phyloP scores from a whole-genome alignment of 169 alveolate species.

The Cryptosporidium sp. region DNA sequence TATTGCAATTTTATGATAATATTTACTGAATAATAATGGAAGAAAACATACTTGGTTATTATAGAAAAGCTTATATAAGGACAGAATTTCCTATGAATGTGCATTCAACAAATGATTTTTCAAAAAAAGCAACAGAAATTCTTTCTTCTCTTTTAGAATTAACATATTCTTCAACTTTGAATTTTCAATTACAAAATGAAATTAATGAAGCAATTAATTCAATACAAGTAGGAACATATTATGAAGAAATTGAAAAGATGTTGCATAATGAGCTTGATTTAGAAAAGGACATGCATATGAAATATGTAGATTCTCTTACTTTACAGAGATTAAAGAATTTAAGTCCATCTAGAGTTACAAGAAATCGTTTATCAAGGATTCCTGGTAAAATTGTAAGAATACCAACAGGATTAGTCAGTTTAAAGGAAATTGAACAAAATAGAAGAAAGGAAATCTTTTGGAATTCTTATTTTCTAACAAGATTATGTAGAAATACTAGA shows the following conservation, averaged over 20 bases:
- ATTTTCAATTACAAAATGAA: neutral
- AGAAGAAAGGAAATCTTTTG: conserved; percentile 11
- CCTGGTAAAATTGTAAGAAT: conserved; percentile 44
- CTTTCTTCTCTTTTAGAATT: conserved; percentile 6
- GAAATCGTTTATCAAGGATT: conserved; percentile 45
- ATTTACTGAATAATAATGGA: neutral
- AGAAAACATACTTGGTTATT: neutral
- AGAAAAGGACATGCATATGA: conserved; percentile 21
- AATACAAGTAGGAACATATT: conserved; percentile 6
- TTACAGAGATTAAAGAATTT: conserved; percentile 15
- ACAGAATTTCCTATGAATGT: conserved; percentile 33
- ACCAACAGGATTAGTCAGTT: conserved; percentile 8
- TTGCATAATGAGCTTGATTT: neutral
- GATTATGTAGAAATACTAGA: conserved; percentile 14
- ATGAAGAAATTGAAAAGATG: conserved; percentile 33
- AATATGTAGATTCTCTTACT: conserved; percentile 8
- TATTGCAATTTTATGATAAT: too few species aligned
- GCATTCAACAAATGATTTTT: neutral
- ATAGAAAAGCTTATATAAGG: conserved; percentile 14
- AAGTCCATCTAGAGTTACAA: conserved; percentile 26
- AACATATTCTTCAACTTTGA: neutral
- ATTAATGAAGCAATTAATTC: neutral
- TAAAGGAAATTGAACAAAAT: conserved; percentile 10
- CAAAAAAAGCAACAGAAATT: neutral
- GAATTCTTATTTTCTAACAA: conserved; percentile 43